Conservation (phyloP, 192 early-diverging fungal species). For the Podila epigama region DNA sequence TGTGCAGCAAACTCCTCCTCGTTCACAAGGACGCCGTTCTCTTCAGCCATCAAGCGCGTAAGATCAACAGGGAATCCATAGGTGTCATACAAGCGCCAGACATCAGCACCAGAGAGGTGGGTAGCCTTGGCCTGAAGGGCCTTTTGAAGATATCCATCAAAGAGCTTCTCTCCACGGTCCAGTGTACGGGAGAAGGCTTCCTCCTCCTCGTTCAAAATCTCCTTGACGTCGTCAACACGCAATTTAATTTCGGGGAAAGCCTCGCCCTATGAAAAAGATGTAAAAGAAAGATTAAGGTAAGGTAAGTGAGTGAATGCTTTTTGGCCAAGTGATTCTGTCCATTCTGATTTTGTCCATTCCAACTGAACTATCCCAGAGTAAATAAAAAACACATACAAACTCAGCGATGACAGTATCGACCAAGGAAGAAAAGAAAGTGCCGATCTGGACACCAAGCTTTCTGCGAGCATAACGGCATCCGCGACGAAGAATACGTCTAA, state of each 20-base stretch:
- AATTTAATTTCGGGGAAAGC: conserved; percentile 90
- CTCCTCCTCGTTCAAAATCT: conserved; percentile 97
- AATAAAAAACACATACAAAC: conserved; percentile 70
- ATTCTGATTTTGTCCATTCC: neutral
- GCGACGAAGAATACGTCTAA: conserved; percentile 94
- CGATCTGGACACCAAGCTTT: conserved; percentile 89
- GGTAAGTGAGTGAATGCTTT: neutral
- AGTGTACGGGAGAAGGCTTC: conserved; percentile 93
- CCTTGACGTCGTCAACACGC: conserved; percentile 86
- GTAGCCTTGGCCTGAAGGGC: conserved; percentile 67
- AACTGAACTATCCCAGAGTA: neutral
- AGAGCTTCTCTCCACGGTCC: conserved; percentile 96
- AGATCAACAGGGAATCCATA: conserved; percentile 99
- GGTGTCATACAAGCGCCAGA: conserved; percentile 98
- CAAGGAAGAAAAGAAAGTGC: conserved; percentile 91
- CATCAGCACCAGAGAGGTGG: conserved; percentile 84
- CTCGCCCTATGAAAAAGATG: conserved; percentile 64
- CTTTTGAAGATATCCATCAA: conserved; percentile 77
- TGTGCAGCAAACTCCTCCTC: conserved; percentile 83
- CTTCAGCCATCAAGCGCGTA: conserved; percentile 98
- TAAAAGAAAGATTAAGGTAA: neutral
- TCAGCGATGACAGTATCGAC: conserved; percentile 90
- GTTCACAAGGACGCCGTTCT: conserved; percentile 85
- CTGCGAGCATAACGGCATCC: conserved; percentile 94
- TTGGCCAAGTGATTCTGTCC: too few species aligned